phyloP scores from a whole-genome alignment of 129 eudicot genomes.

The Saussurea involucrata region DNA sequence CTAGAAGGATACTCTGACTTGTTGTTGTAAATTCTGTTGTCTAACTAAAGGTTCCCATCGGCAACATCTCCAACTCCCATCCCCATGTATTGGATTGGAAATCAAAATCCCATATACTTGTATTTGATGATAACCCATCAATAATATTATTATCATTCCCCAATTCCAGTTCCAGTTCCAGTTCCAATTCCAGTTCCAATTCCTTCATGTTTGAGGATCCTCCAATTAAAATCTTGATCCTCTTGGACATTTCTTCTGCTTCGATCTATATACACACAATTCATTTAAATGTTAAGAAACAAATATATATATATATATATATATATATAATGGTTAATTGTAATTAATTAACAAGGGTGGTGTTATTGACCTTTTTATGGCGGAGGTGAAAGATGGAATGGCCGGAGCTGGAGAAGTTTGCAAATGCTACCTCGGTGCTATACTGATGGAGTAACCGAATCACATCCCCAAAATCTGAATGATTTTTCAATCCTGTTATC shows the following conservation, averaged over 20 bases:
- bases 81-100: conserved; percentile 26
- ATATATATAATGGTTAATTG: neutral
- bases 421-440: conserved; percentile 41
- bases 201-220: conserved; percentile 21
- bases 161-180: neutral
- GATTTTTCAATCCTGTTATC: conserved; percentile 32
- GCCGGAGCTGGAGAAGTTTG: conserved; percentile 36
- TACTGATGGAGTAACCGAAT: conserved; percentile 29
- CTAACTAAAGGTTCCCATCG: neutral
- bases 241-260: conserved; percentile 18
- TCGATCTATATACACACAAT: conserved; percentile 19
- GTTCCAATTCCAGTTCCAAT: neutral
- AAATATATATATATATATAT: too few species aligned
- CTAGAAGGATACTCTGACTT: too few species aligned
- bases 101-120: conserved; percentile 41
- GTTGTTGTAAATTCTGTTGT: neutral
- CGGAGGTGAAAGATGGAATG: conserved; percentile 41
- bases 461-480: conserved; percentile 28
- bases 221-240: conserved; percentile 27
- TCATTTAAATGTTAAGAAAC: neutral
- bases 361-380: conserved; percentile 36
- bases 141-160: neutral
- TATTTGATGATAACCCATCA: neutral
- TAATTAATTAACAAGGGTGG: neutral
- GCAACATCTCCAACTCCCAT: conserved; percentile 11